phyloP scores from a whole-genome alignment of 1,139 yeast species.

The Meyerozyma athensensis region DNA sequence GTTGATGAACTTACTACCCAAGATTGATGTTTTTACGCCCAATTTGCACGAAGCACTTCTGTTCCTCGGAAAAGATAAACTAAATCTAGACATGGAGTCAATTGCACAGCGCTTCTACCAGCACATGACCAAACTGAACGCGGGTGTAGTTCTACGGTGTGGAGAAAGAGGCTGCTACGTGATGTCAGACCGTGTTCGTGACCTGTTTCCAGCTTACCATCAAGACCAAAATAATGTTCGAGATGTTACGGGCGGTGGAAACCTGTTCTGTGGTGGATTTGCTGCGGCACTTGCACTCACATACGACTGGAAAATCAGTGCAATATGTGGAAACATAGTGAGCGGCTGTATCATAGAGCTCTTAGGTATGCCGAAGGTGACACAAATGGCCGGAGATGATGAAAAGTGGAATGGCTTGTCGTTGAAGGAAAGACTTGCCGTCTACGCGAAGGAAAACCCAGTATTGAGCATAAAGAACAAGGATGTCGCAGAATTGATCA shows the following conservation, averaged over 20 bases:
- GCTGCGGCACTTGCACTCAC: conserved; percentile 53
- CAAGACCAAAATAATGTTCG: conserved; percentile 45
- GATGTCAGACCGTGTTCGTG: conserved; percentile 12
- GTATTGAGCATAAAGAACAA: background rate
- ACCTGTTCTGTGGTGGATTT: conserved; percentile 80
- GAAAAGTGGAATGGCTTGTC: conserved; percentile 55
- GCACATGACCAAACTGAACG: conserved; percentile 31
- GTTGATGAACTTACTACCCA: conserved; percentile 38
- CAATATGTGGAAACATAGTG: conserved; percentile 67
- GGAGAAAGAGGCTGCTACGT: conserved; percentile 62
- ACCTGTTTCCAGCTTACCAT: conserved; percentile 74
- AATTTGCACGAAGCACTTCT: conserved; percentile 78
- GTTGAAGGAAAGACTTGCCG: conserved; percentile 24
- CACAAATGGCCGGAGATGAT: conserved; percentile 11
- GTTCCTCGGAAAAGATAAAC: conserved; percentile 35
- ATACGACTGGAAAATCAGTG: conserved; percentile 51
- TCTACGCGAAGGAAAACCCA: conserved; percentile 16
- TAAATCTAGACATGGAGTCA: conserved; percentile 17
- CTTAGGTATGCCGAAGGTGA: conserved; percentile 57
- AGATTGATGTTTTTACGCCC: conserved; percentile 68
- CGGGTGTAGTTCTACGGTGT: conserved; percentile 62
- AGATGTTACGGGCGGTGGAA: conserved; percentile 96
- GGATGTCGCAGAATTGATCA: background rate
- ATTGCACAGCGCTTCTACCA: conserved; percentile 41
- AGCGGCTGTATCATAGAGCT: conserved; percentile 79